phyloP scores from a whole-genome alignment of 179 eudicot genomes.

The Spergularia azorica region DNA sequence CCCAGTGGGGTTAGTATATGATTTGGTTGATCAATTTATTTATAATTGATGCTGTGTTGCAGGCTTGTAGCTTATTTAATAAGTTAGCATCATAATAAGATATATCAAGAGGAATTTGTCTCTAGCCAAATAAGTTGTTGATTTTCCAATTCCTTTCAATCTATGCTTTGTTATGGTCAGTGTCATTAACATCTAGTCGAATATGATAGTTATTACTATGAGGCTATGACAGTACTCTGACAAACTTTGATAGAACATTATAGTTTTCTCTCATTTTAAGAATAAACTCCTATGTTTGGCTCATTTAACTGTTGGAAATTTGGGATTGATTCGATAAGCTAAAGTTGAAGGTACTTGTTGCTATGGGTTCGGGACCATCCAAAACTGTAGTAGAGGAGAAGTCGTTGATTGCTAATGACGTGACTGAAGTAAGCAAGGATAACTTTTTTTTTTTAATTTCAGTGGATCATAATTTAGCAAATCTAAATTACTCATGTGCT shows the following conservation, averaged over 20 bases:
- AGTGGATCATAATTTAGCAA: background rate
- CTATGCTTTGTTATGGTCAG: too few species aligned
- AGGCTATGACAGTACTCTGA: too few species aligned
- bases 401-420: constrained; percentile 67
- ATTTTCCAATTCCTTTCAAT: too few species aligned
- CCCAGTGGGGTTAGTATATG: too few species aligned
- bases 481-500: background rate
- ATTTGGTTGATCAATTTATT: too few species aligned
- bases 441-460: background rate
- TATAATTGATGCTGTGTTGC: too few species aligned
- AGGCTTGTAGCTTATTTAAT: too few species aligned
- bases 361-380: constrained; percentile 22
- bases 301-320: background rate
- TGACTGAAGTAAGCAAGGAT: constrained; percentile 62
- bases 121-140: too few species aligned
- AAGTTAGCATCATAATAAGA: too few species aligned
- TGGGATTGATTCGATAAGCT: background rate
- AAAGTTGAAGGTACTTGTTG: background rate
- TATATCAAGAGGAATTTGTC: too few species aligned
- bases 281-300: background rate
- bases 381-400: constrained; percentile 47
- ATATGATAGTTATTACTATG: too few species aligned
- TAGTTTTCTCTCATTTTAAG: background rate
- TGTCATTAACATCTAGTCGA: too few species aligned
- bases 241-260: background rate